phyloP scores from a whole-genome alignment of 257 asterid genomes.

The Vinca minor region DNA sequence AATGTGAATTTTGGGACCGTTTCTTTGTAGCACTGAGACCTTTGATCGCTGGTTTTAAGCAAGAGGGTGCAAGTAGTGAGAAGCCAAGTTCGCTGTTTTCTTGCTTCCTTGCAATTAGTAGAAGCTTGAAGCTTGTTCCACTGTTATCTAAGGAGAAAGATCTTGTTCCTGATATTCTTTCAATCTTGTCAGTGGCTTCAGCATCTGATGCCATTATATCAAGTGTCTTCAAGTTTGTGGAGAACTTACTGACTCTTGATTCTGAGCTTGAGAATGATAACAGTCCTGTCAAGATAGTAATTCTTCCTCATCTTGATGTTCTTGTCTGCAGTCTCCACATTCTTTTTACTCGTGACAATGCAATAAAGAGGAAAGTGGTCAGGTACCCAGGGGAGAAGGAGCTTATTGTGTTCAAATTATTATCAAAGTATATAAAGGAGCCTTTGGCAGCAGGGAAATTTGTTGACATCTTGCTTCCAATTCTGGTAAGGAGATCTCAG shows the following conservation, averaged over 20 bases:
- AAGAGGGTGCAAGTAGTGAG: conserved; percentile 74
- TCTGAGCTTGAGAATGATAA: conserved; percentile 46
- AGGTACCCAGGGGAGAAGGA: conserved; percentile 57
- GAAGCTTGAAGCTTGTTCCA: conserved; percentile 59
- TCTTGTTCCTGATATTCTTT: conserved; percentile 78
- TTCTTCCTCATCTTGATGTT: conserved; percentile 61
- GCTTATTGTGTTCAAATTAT: conserved; percentile 52
- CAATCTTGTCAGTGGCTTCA: conserved; percentile 55
- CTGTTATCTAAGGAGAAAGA: conserved; percentile 50
- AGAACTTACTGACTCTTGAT: conserved; percentile 75
- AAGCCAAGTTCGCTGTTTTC: conserved; percentile 79
- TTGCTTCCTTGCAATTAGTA: conserved; percentile 94
- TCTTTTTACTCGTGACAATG: conserved; percentile 40
- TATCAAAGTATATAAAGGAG: conserved; percentile 57
- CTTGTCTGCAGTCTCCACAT: conserved; percentile 57
- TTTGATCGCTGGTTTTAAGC: conserved; percentile 58
- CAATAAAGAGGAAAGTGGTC: conserved; percentile 49
- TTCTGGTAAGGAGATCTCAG: conserved; percentile 51
- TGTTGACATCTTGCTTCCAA: conserved; percentile 70
- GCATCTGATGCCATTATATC: conserved; percentile 65
- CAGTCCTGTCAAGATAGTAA: conserved; percentile 31
- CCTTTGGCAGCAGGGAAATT: conserved; percentile 53
- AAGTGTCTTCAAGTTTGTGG: conserved; percentile 60
- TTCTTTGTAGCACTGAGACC: conserved; percentile 65
- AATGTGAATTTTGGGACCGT: conserved; percentile 62